Evolutionary conservation across 1,284 basidiomycete species (phyloP).

Genomic region (Agaricales sp.): DNA sequence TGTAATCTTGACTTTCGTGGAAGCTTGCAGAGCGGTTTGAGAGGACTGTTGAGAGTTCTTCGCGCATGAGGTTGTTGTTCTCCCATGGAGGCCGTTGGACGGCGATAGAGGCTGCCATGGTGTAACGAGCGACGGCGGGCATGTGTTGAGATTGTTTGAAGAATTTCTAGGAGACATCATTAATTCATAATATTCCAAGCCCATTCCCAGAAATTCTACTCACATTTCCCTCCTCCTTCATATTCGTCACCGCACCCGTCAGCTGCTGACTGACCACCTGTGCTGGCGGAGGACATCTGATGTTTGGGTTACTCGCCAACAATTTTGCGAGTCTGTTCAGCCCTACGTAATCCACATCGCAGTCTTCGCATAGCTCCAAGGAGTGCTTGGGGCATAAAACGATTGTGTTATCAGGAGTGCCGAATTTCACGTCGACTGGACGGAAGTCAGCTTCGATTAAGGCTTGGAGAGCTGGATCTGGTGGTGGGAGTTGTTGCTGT

Average conservation of each 20-base stretch:
- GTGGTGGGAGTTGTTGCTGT: constrained; percentile 31
- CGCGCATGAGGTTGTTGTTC: constrained; percentile 67
- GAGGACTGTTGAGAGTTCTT: constrained; percentile 82
- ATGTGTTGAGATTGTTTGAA: constrained; percentile 70
- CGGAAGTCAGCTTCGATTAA: constrained; percentile 63
- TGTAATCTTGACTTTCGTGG: constrained; percentile 66
- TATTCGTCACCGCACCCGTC: constrained; percentile 58
- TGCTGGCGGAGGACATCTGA: constrained; percentile 75
- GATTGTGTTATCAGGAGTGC: constrained; percentile 35
- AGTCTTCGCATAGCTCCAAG: constrained; percentile 60
- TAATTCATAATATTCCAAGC: constrained; percentile 5
- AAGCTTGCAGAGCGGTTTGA: constrained; percentile 90
- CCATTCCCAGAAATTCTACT: constrained; percentile 13
- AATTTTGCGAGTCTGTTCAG: constrained; percentile 69
- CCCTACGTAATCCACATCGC: constrained; percentile 57
- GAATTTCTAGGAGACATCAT: constrained; percentile 36
- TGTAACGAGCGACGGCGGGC: constrained; percentile 80
- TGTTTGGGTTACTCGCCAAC: constrained; percentile 57
- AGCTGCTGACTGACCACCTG: constrained; percentile 70
- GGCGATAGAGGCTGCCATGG: constrained; percentile 75
- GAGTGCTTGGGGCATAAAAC: constrained; percentile 56
- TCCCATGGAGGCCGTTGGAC: constrained; percentile 88
- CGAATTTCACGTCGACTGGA: constrained; percentile 48
- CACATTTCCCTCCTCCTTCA: constrained; percentile 90
- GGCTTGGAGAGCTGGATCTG: constrained; percentile 64